phyloP scores from a whole-genome alignment of 768 basidiomycete species.

The Mycena olivaceomarginata region DNA sequence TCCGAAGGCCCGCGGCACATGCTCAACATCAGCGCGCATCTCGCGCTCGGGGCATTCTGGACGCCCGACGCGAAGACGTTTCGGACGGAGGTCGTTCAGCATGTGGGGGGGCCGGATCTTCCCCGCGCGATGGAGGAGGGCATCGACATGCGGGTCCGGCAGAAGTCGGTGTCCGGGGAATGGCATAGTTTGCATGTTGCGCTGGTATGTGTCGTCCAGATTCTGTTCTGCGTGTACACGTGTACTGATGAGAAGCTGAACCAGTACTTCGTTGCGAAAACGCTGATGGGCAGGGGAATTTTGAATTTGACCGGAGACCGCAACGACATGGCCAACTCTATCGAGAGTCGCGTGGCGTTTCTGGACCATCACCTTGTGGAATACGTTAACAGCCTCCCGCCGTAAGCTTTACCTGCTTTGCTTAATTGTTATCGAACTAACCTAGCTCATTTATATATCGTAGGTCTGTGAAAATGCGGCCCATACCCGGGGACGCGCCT shows the following conservation, averaged over 20 bases:
- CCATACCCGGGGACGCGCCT: slow-evolving; percentile 1
- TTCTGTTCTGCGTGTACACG: neutral
- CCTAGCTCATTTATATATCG: neutral
- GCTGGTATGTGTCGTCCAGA: slow-evolving; percentile 16
- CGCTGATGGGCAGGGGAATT: slow-evolving; percentile 18
- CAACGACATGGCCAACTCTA: slow-evolving; percentile 35
- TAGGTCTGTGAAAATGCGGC: slow-evolving; percentile 32
- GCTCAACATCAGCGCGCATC: slow-evolving; percentile 11
- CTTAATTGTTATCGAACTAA: neutral
- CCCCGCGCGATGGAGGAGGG: slow-evolving; percentile 27
- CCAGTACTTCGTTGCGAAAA: slow-evolving; percentile 30
- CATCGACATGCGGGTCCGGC: slow-evolving; percentile 14
- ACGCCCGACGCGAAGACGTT: neutral
- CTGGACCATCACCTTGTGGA: slow-evolving; percentile 43
- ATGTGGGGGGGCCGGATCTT: neutral
- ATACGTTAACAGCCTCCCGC: slow-evolving; percentile 38
- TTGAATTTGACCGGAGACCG: slow-evolving; percentile 35
- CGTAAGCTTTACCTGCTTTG: slow-evolving; percentile 6
- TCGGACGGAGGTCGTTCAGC: neutral
- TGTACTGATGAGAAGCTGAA: neutral
- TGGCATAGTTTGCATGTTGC: slow-evolving; percentile 39
- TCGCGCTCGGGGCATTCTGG: neutral
- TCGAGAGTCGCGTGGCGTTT: slow-evolving; percentile 42
- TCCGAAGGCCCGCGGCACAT: neutral
- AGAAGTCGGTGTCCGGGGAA: slow-evolving; percentile 19